Conservation (phyloP, 202 grass and related monocot genomes). For the Zizania palustris region DNA sequence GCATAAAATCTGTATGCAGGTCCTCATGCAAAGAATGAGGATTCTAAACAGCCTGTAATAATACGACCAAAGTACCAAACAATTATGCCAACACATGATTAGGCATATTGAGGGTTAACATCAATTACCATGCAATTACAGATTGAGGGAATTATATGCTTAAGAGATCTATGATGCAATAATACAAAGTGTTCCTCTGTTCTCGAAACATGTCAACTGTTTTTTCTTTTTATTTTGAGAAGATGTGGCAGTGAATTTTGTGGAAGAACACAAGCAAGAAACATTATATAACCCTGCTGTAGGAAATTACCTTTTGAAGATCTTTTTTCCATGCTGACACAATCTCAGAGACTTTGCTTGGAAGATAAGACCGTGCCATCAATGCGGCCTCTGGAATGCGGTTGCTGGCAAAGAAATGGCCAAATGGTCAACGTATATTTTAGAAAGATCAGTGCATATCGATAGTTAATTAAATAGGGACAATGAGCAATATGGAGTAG, state of each 20-base stretch:
- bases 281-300: not conserved
- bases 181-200: not conserved
- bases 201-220: not conserved
- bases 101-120: conserved; percentile 6
- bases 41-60: conserved; percentile 1
- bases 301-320: conserved; percentile 62
- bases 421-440: conserved; percentile 21
- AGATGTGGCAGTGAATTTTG: not conserved
- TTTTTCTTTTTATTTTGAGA: no score
- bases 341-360: conserved; percentile 86
- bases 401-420: conserved; percentile 49
- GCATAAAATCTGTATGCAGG: not conserved
- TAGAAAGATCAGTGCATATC: not conserved
- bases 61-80: conserved; percentile 1
- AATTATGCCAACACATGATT: not conserved
- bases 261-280: not conserved
- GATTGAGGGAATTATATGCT: conserved; percentile 17
- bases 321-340: conserved; percentile 77
- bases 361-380: conserved; percentile 87
- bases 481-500: not conserved
- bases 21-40: not conserved
- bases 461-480: conserved; percentile 1
- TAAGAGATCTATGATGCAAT: conserved; percentile 18
- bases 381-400: conserved; percentile 88
- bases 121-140: not conserved